phyloP scores from a whole-genome alignment of 495 filamentous ascomycete species.

The Penicillium mononematosum region DNA sequence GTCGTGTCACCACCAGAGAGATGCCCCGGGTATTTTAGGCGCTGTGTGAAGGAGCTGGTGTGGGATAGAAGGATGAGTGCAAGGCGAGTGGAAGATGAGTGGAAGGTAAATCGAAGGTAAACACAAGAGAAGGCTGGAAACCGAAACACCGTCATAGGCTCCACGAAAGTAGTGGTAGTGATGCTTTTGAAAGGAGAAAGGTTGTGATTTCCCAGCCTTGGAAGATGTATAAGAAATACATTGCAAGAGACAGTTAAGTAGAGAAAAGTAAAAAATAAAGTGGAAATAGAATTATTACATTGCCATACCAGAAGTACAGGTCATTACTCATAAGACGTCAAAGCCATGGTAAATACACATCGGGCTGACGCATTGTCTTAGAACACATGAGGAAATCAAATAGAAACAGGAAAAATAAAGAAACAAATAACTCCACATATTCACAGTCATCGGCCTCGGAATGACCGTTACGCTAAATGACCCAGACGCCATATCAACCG shows the following conservation, averaged over 20 bases:
- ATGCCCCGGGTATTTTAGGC: too few species aligned
- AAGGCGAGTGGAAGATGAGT: too few species aligned
- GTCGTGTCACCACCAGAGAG: too few species aligned
- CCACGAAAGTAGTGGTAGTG: too few species aligned
- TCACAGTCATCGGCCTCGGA: constrained; percentile 11
- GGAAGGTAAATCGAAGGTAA: too few species aligned
- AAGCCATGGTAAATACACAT: constrained; percentile 30
- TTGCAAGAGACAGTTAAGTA: not conserved
- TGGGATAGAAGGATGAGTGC: too few species aligned
- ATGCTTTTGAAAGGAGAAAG: too few species aligned
- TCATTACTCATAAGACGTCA: constrained; percentile 34
- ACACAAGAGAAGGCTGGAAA: too few species aligned
- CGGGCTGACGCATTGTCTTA: constrained; percentile 22
- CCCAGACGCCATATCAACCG: constrained; percentile 17
- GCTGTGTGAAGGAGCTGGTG: too few species aligned
- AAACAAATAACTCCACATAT: constrained; percentile 24
- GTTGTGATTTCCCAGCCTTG: too few species aligned
- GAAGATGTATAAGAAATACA: not conserved
- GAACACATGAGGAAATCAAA: constrained; percentile 16
- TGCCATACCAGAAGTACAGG: constrained; percentile 30
- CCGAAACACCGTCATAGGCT: too few species aligned
- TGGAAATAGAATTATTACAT: constrained; percentile 27
- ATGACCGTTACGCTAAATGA: constrained; percentile 13
- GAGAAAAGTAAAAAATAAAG: not conserved
- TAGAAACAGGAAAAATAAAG: constrained; percentile 17